Percentiles rank a stretch among this genome's conserved stretches.
Conservation (phyloP, 306 rosid genomes). For the Rubus idaeus region DNA sequence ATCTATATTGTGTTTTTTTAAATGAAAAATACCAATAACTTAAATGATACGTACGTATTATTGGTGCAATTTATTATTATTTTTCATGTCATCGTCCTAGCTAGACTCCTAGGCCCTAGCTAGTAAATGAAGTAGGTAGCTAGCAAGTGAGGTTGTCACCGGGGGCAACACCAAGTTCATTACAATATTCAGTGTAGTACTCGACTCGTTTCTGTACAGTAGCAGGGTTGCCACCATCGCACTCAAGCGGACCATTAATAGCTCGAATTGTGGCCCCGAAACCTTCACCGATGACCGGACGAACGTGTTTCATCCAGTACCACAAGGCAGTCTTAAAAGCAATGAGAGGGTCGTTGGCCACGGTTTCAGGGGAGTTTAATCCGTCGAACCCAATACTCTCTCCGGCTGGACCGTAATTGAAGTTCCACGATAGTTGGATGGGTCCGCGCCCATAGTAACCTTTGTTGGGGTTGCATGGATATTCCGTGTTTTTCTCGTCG, state of each 20-base stretch:
- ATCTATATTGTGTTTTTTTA: too few relatives aligned
- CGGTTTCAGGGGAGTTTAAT: slow-evolving; percentile 63
- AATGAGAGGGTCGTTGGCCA: slow-evolving; percentile 54
- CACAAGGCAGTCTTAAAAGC: slow-evolving; percentile 81
- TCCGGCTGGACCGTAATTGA: slow-evolving; percentile 81
- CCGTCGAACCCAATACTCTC: slow-evolving; percentile 61
- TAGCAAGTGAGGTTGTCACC: slow-evolving; percentile 74
- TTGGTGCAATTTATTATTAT: background rate
- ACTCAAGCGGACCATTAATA: slow-evolving; percentile 80
- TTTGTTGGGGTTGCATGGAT: slow-evolving; percentile 65
- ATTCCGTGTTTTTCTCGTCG: slow-evolving; percentile 58
- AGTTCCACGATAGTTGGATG: slow-evolving; percentile 85
- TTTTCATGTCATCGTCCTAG: too few relatives aligned
- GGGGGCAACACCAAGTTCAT: slow-evolving; percentile 58
- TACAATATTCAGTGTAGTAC: slow-evolving; percentile 60
- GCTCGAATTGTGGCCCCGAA: slow-evolving; percentile 89
- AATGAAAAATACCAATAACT: too few relatives aligned
- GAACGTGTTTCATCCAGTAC: slow-evolving; percentile 74
- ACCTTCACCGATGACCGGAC: slow-evolving; percentile 56
- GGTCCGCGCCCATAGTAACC: slow-evolving; percentile 90
- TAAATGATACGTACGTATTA: too few relatives aligned
- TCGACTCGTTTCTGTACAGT: slow-evolving; percentile 51
- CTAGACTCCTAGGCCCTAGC: too few relatives aligned
- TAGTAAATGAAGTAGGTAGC: background rate
- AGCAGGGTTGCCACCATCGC: slow-evolving; percentile 52